A percentile compares a stretch with the other conserved stretches of the same genome.
These are phyloP conservation scores for Phlebopus sp. DNA, from an alignment of 1,284 basidiomycete species.

Conservation along the genomic window DNA sequence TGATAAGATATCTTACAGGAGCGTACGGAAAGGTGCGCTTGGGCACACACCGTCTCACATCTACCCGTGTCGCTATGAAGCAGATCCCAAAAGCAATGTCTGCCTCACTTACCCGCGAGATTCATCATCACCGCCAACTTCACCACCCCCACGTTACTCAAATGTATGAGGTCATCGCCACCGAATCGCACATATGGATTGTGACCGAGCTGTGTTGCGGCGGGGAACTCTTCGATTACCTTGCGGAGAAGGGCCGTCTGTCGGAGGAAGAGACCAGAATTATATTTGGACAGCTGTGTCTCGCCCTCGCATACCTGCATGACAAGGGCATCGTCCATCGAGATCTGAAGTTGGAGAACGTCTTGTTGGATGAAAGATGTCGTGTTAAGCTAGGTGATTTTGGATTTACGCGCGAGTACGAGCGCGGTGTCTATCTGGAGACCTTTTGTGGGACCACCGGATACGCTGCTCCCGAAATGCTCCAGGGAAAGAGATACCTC, in stretches of 20 bases:
- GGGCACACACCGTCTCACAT: constrained; percentile 89
- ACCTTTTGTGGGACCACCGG: constrained; percentile 98
- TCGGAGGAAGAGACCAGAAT: constrained; percentile 80
- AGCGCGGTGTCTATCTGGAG: constrained; percentile 81
- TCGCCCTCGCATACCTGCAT: constrained; percentile 92
- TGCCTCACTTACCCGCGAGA: constrained; percentile 89
- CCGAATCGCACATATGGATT: constrained; percentile 94
- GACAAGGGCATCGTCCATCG: constrained; percentile 91
- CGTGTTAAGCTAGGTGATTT: constrained; percentile 93
- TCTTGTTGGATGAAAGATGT: constrained; percentile 85
- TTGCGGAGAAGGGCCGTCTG: constrained; percentile 90
- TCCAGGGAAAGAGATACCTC: constrained; percentile 84
- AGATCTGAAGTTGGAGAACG: constrained; percentile 96
- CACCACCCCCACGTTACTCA: constrained; percentile 95
- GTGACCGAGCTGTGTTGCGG: constrained; percentile 96
- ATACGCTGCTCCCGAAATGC: constrained; percentile 94
- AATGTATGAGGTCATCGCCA: constrained; percentile 97
- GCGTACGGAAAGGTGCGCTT: constrained; percentile 92
- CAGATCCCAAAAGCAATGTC: constrained; percentile 95
- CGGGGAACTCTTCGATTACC: constrained; percentile 96
- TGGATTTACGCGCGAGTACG: constrained; percentile 95
- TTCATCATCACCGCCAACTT: constrained; percentile 95
- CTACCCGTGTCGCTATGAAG: constrained; percentile 91
- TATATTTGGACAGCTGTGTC: constrained; percentile 92
- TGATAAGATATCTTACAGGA: constrained; percentile 50